phyloP scores from a whole-genome alignment of 2,329 filamentous ascomycete species.

The Didymella segeticola region DNA sequence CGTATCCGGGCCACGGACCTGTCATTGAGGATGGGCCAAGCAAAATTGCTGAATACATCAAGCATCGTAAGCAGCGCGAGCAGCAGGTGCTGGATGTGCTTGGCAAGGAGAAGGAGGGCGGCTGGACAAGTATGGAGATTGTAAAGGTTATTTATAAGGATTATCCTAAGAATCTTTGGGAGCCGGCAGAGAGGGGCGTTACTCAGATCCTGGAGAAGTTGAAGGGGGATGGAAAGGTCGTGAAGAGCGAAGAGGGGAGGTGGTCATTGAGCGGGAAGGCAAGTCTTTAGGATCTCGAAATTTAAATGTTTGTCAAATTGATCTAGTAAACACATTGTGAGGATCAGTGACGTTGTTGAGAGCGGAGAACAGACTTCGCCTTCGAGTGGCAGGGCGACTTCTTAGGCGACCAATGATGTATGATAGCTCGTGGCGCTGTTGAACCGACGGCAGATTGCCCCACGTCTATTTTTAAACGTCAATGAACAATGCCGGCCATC shows the following conservation, averaged over 20 bases:
- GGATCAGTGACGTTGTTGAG: constrained; percentile 53
- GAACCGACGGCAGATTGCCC: background rate
- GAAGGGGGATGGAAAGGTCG: constrained; percentile 72
- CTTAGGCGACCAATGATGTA: constrained; percentile 29
- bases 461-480: background rate
- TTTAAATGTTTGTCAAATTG: no score
- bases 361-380: constrained; percentile 44
- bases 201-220: constrained; percentile 82
- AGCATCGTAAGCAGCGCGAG: constrained; percentile 80
- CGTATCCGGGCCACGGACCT: constrained; percentile 87
- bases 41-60: constrained; percentile 82
- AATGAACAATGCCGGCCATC: no score
- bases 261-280: constrained; percentile 47
- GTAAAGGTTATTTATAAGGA: constrained; percentile 88
- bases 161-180: constrained; percentile 76
- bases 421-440: background rate
- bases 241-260: constrained; percentile 41
- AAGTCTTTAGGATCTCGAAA: constrained; percentile 32
- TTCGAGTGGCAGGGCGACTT: constrained; percentile 40
- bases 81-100: constrained; percentile 48
- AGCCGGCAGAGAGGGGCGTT: constrained; percentile 77
- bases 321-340: constrained; percentile 42
- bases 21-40: constrained; percentile 74
- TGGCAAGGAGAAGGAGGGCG: constrained; percentile 37
- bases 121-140: constrained; percentile 77